These are phyloP conservation scores for Cyberlindnera petersonii DNA, from an alignment of 805 yeast genomes.

Conservation along the genomic window DNA sequence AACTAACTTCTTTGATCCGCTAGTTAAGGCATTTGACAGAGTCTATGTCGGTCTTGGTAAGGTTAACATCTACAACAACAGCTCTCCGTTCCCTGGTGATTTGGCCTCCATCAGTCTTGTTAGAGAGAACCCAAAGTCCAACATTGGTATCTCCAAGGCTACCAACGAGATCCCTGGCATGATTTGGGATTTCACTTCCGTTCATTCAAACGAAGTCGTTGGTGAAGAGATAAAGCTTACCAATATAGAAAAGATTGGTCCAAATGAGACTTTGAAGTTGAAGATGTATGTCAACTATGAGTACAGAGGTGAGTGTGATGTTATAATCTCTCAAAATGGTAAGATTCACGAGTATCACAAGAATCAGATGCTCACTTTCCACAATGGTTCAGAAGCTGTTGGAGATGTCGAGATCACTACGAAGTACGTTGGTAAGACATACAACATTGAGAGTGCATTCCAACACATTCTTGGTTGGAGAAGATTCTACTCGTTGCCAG, in stretches of 20 bases:
- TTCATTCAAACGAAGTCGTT: conserved; percentile 63
- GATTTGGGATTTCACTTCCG: conserved; percentile 71
- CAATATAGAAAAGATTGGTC: conserved; percentile 47
- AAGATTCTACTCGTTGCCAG: conserved; percentile 32
- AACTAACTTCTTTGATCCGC: conserved; percentile 61
- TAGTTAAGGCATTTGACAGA: conserved; percentile 56
- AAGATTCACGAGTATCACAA: conserved; percentile 46
- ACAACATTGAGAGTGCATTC: conserved; percentile 54
- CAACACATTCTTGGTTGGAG: conserved; percentile 54
- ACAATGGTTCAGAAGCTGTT: conserved; percentile 34
- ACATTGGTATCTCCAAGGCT: conserved; percentile 59
- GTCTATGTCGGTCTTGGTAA: conserved; percentile 57
- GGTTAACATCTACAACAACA: conserved; percentile 30
- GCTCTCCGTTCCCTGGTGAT: conserved; percentile 30
- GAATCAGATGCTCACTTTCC: conserved; percentile 43
- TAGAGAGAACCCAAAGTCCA: conserved; percentile 47
- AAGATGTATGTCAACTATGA: conserved; percentile 61
- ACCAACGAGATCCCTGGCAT: conserved; percentile 51
- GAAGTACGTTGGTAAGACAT: conserved; percentile 65
- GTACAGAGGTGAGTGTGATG: conserved; percentile 53
- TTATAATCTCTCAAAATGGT: conserved; percentile 45
- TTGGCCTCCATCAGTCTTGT: conserved; percentile 45
- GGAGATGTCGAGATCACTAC: conserved; percentile 49
- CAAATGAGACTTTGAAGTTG: conserved; percentile 52
- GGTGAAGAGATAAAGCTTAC: conserved; percentile 67